These are phyloP conservation scores for Sanghuangporus weigelae DNA, from an alignment of 1,284 basidiomycete genomes.

Conservation along the genomic window DNA sequence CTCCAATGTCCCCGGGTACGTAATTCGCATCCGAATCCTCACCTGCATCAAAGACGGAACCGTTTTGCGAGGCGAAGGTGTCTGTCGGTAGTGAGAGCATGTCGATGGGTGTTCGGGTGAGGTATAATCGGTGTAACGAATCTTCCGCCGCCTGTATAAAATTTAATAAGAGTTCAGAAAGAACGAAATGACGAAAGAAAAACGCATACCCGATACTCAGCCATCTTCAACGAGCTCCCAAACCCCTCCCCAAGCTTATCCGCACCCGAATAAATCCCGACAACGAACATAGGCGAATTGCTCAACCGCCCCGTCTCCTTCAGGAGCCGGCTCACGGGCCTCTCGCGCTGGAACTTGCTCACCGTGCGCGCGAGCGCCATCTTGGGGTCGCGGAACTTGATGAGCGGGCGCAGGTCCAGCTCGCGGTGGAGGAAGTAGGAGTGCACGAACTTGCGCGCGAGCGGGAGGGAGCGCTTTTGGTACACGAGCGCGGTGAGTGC, in stretches of 20 bases:
- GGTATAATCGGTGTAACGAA: conserved; percentile 74
- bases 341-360: conserved; percentile 69
- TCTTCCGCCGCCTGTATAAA: conserved; percentile 73
- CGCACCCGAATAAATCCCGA: conserved; percentile 87
- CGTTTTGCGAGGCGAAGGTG: conserved; percentile 53
- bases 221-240: conserved; percentile 92
- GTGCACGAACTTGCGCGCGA: conserved; percentile 80
- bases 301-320: conserved; percentile 90
- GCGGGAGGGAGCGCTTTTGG: conserved; percentile 71
- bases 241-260: conserved; percentile 94
- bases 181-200: background rate
- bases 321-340: conserved; percentile 73
- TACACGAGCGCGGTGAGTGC: conserved; percentile 75
- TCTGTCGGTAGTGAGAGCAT: conserved; percentile 62
- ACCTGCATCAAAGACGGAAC: conserved; percentile 37
- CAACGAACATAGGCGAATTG: conserved; percentile 88
- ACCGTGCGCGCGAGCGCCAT: conserved; percentile 76
- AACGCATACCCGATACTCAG: conserved; percentile 83
- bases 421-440: conserved; percentile 81
- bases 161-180: background rate
- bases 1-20: conserved; percentile 47
- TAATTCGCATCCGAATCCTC: conserved; percentile 36
- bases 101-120: conserved; percentile 68
- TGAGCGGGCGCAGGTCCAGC: conserved; percentile 75
- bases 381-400: conserved; percentile 89